These are phyloP conservation scores for Grosmannia serpens DNA, from an alignment of 2,329 filamentous ascomycete species.

Conservation along the genomic window DNA sequence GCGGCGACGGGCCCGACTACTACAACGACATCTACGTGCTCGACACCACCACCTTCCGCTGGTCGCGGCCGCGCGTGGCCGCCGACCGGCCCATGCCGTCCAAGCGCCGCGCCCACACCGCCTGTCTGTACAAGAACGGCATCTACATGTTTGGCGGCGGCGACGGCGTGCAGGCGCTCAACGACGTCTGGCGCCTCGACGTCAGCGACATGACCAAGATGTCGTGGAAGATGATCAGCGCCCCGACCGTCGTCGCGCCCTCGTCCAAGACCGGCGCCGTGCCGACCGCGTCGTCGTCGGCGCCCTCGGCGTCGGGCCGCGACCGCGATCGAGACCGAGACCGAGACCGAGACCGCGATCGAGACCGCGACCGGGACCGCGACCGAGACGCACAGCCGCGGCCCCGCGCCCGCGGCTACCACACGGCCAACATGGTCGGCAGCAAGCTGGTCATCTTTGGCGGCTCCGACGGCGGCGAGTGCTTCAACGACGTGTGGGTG, in stretches of 20 bases:
- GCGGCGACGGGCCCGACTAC: conserved; percentile 58
- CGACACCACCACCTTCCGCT: conserved; percentile 59
- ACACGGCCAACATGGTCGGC: conserved; percentile 63
- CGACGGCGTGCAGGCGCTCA: conserved; percentile 57
- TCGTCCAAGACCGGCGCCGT: conserved; percentile 8
- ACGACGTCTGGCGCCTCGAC: conserved; percentile 63
- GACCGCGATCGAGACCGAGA: no score
- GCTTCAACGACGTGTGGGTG: conserved; percentile 63
- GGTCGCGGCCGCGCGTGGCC: conserved; percentile 49
- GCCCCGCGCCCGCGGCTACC: conserved; percentile 56
- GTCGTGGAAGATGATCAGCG: conserved; percentile 55
- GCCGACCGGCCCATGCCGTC: conserved; percentile 44
- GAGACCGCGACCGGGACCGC: no score
- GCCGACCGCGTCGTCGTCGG: conserved; percentile 2
- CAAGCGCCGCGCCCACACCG: conserved; percentile 54
- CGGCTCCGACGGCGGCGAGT: conserved; percentile 58
- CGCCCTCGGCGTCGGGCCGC: background rate
- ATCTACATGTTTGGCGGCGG: conserved; percentile 64
- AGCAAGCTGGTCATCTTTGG: conserved; percentile 62
- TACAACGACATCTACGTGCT: conserved; percentile 63
- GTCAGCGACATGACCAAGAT: conserved; percentile 55
- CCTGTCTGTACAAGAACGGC: conserved; percentile 60
- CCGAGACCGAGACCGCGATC: no score
- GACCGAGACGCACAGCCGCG: conserved; percentile 16
- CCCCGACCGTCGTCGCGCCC: background rate